phyloP scores from a whole-genome alignment of 345 rosid genomes.

The Aurinia saxatilis region DNA sequence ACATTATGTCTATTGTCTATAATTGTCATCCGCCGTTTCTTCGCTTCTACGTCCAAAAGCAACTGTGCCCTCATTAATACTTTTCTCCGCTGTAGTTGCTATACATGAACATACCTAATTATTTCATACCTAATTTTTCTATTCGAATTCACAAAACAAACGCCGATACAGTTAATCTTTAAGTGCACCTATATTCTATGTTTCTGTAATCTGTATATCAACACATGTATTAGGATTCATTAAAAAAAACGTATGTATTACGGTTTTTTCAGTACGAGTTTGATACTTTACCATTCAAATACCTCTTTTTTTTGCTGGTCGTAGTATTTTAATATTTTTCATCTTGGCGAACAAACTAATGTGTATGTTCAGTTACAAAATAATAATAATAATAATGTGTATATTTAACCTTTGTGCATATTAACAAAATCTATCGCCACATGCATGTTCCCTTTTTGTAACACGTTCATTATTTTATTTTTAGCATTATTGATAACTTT shows the following conservation, averaged over 20 bases:
- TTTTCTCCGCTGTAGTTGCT: background rate
- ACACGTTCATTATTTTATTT: conserved; percentile 17
- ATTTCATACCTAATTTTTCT: too few relatives aligned
- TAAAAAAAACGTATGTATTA: too few relatives aligned
- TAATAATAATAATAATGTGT: too few relatives aligned
- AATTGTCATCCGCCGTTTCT: conserved; percentile 20
- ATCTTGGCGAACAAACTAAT: background rate
- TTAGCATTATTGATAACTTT: conserved; percentile 14
- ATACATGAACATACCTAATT: background rate
- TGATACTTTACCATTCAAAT: background rate
- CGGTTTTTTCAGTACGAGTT: background rate
- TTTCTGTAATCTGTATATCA: background rate
- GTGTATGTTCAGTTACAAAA: too few relatives aligned
- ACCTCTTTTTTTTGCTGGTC: background rate
- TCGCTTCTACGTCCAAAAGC: conserved; percentile 5
- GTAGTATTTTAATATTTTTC: too few relatives aligned
- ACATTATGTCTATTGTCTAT: conserved; percentile 9
- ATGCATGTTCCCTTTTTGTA: conserved; percentile 19
- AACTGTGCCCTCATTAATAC: background rate
- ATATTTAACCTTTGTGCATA: too few relatives aligned
- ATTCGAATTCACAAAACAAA: too few relatives aligned
- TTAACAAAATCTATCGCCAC: conserved; percentile 13
- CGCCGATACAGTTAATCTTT: too few relatives aligned
- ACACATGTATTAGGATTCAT: background rate
- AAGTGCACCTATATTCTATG: too few relatives aligned